phyloP scores from a whole-genome alignment of 768 basidiomycete genomes.

The Cystofilobasidium ferigula region DNA sequence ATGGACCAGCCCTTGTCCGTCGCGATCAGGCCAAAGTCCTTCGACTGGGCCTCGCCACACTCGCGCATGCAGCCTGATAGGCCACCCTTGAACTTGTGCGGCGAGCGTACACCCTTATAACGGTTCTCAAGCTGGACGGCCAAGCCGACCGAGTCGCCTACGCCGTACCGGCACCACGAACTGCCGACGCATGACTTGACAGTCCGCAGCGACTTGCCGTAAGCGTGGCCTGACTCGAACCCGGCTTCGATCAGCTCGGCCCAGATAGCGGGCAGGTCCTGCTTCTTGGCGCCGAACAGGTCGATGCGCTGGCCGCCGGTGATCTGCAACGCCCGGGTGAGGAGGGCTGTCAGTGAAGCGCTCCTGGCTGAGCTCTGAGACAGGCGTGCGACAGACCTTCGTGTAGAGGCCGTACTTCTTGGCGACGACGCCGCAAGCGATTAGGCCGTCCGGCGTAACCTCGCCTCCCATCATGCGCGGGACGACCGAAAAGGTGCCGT shows the following conservation, averaged over 20 bases:
- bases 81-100: conserved; percentile 51
- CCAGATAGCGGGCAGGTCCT: conserved; percentile 60
- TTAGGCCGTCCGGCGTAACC: conserved; percentile 56
- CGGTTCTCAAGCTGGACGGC: conserved; percentile 61
- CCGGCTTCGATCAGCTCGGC: conserved; percentile 52
- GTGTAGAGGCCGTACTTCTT: conserved; percentile 60
- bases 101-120: conserved; percentile 49
- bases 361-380: too few species aligned
- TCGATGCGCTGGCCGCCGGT: conserved; percentile 51
- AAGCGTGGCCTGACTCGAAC: conserved; percentile 66
- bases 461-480: conserved; percentile 57
- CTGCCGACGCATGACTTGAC: conserved; percentile 71
- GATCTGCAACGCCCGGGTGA: conserved; percentile 3
- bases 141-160: conserved; percentile 64
- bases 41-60: conserved; percentile 61
- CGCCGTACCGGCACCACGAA: conserved; percentile 52
- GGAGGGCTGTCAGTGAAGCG: conserved; percentile 25
- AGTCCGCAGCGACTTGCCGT: conserved; percentile 58
- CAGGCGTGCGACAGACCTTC: conserved; percentile 45
- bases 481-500: conserved; percentile 57
- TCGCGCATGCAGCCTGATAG: conserved; percentile 64
- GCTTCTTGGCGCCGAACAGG: conserved; percentile 58
- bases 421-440: conserved; percentile 54
- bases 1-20: conserved; percentile 75
- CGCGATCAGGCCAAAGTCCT: conserved; percentile 65